phyloP scores from a whole-genome alignment of 805 yeast genomes.

The Zygotorulaspora chibaensis region DNA sequence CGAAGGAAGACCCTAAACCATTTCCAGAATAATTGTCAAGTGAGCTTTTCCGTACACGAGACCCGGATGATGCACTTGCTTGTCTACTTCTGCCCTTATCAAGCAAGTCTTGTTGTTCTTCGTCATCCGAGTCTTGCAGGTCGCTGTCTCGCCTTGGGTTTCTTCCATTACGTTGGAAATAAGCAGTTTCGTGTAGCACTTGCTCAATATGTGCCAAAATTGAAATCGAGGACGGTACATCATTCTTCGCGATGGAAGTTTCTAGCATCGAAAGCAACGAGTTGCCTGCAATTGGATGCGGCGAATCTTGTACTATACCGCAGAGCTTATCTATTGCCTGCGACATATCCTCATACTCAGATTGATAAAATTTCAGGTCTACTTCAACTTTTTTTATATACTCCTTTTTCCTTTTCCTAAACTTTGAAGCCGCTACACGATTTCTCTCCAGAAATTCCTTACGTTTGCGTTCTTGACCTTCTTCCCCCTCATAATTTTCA shows the following conservation, averaged over 20 bases:
- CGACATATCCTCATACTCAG: constrained; percentile 64
- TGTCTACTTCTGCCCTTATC: constrained; percentile 10
- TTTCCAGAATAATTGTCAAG: constrained; percentile 5
- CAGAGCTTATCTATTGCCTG: constrained; percentile 18
- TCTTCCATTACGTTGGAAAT: constrained; percentile 27
- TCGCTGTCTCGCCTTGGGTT: constrained; percentile 22
- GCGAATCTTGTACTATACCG: constrained; percentile 18
- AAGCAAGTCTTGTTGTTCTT: constrained; percentile 9
- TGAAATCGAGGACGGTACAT: constrained; percentile 19
- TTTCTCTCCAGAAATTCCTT: constrained; percentile 80
- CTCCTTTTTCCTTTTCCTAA: constrained; percentile 91
- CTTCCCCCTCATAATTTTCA: constrained; percentile 44
- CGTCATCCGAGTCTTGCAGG: constrained; percentile 13
- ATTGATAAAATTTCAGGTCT: constrained; percentile 64
- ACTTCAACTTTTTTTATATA: constrained; percentile 77
- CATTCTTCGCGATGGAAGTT: constrained; percentile 23
- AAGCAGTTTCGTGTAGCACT: constrained; percentile 19
- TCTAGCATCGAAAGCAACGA: constrained; percentile 21
- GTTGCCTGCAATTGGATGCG: constrained; percentile 6
- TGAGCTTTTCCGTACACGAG: constrained; percentile 2
- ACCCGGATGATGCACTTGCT: constrained; percentile 8
- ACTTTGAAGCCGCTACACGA: constrained; percentile 91
- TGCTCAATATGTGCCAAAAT: constrained; percentile 24
- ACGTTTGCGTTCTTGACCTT: constrained; percentile 61
- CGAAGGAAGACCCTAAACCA: constrained; percentile 5